A percentile compares a stretch with the other conserved stretches of the same genome.
Evolutionary conservation across 345 rosid genomes (phyloP).

Genomic region (Diplotaxis tenuifolia): DNA sequence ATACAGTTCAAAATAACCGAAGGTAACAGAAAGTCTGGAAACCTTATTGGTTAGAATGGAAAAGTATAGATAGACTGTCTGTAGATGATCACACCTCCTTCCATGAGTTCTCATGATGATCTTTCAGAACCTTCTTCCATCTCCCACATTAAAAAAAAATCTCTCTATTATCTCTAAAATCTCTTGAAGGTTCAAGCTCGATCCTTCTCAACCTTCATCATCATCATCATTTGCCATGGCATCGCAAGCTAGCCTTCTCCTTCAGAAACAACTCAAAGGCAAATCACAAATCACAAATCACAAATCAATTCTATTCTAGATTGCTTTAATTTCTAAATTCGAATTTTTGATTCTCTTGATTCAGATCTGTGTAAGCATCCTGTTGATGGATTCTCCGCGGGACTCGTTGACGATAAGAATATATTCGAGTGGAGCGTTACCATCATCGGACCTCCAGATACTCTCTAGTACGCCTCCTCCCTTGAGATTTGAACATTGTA

Average conservation of each 20-base stretch:
- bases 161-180: conserved; percentile 5
- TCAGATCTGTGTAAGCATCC: conserved; percentile 98
- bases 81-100: neutral
- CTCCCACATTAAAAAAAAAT: conserved; percentile 4
- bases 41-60: neutral
- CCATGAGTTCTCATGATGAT: neutral
- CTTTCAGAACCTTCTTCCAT: conserved; percentile 3
- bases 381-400: conserved; percentile 98
- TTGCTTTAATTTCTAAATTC: neutral
- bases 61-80: neutral
- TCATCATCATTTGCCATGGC: conserved; percentile 38
- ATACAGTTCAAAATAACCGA: neutral
- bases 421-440: conserved; percentile 95
- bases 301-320: neutral
- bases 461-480: conserved; percentile 61
- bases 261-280: conserved; percentile 94
- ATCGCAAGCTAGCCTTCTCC: conserved; percentile 91
- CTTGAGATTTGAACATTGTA: neutral
- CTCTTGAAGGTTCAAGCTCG: conserved; percentile 3
- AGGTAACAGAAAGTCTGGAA: neutral
- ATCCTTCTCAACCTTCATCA: neutral
- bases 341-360: conserved; percentile 30
- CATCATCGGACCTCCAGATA: conserved; percentile 94
- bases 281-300: conserved; percentile 6
- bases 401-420: conserved; percentile 87